phyloP scores from a whole-genome alignment of 75 land plant genomes.

The Picea sitchensis region DNA sequence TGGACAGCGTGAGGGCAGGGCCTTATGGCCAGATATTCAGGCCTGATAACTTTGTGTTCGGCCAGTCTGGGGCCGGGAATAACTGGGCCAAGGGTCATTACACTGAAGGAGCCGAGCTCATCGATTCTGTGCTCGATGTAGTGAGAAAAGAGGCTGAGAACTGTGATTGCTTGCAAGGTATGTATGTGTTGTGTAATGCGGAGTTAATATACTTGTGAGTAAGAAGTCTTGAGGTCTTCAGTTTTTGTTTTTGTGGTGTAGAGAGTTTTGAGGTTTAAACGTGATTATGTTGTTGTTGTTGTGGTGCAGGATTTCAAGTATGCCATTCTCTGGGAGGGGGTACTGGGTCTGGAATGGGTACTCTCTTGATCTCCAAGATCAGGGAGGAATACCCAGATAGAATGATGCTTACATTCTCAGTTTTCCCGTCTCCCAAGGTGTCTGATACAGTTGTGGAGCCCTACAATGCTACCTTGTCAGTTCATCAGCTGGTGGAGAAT shows the following conservation, averaged over 20 bases:
- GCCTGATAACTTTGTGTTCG: constrained; percentile 46
- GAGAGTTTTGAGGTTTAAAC: not conserved
- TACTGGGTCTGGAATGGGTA: constrained; percentile 76
- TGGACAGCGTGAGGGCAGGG: constrained; percentile 32
- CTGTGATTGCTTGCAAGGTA: constrained; percentile 24
- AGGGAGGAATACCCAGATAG: constrained; percentile 61
- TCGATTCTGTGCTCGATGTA: constrained; percentile 54
- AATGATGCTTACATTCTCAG: constrained; percentile 40
- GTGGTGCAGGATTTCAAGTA: constrained; percentile 53
- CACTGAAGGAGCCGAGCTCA: constrained; percentile 63
- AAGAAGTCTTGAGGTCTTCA: too few species aligned
- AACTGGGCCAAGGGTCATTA: constrained; percentile 54
- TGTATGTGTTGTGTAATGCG: not conserved
- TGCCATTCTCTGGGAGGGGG: constrained; percentile 78
- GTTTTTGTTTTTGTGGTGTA: not conserved
- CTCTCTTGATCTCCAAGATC: constrained; percentile 56
- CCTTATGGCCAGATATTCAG: constrained; percentile 46
- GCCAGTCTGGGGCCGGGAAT: constrained; percentile 52
- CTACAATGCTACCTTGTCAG: constrained; percentile 51
- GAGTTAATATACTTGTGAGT: not conserved
- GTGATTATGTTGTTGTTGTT: not conserved
- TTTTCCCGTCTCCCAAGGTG: constrained; percentile 34
- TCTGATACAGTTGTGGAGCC: constrained; percentile 64
- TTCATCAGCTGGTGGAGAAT: constrained; percentile 55
- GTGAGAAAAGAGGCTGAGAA: constrained; percentile 48